Base-by-base conservation (phyloP, 1,284 basidiomycete genomes). In the Moesziomyces antarcticus region DNA sequence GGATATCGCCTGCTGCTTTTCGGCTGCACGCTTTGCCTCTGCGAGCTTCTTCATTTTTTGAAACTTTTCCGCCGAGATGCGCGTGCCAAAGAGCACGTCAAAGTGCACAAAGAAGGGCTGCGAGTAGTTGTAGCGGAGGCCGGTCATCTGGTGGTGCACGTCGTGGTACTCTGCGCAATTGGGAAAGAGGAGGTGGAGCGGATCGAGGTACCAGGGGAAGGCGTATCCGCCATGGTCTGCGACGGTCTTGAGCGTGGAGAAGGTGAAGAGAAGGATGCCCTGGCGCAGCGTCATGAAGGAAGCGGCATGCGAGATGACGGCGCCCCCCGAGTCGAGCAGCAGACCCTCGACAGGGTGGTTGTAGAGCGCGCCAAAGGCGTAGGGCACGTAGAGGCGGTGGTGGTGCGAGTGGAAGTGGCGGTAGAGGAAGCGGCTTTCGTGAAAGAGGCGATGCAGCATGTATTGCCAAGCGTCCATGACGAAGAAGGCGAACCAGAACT, bases 391-490 rank as follows among this genome's bases (percentile, higher is more conserved):
- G 14, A 99, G 90, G 10, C 94, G 89, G 85, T 99, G 97, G 84
- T 99, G 97, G 85, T 92, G 91, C 1, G 93, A 94, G 85, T 99
- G 97, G 78, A 98, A 88, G 65, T 92, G 89, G 77, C 90, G 92
- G 87, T 97, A 99, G 37, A 99, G 88, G 84, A 89, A 96, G 63
- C 91, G 92, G 87, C 93, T 94, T 79, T 89, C 87, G 87, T 99
- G 96, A 90, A 97, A 93, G 43, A 87, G 86, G 49, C 97, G 93
- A 84, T 99, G 96, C 42, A 94, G 88, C 85, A 93, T 93, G 86
- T 99, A 99, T 85, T 99, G 94, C 94, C 94, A 98, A 35, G 95
- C 94, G 86, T 99, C 96, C 82, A 99, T 92, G 68, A 96, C 85
- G 84, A 97, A 92, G 87, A 95, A 92, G 25, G 93, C 94, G 46